Base-by-base conservation (phyloP, 257 asterid species). In the Solanum acaule region DNA sequence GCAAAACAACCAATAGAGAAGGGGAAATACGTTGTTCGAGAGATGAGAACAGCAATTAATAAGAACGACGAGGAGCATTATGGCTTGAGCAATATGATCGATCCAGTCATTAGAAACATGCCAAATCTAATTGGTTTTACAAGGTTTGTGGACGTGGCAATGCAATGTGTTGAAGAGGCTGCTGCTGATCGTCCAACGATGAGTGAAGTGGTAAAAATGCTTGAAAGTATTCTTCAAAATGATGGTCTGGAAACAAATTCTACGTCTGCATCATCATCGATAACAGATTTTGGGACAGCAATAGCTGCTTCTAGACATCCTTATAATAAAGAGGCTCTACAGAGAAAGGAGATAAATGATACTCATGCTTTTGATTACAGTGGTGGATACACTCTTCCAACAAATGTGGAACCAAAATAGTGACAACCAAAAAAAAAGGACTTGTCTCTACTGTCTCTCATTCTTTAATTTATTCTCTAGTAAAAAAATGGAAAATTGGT, bases 141-240 rank as follows among this genome's bases (percentile, higher is more conserved):
- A 9, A 93, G 92, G 91, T 97, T 94, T 71, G 63, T 95, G 8
- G 98, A 96, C 68, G 42, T 97, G 90, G 99, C 98, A 2, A 87
- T 97, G 91, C 99, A 94, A 88, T 97, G 98, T 65, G 98, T 95
- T 2, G 99, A 97, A 85, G 99, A 97, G 91, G 91, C 95, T 3
- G 98, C 96, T 10, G 92, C 96, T 6, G 98, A 94, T 59, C 94
- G 99, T 35, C 99, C 99, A 10, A 90, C 98, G 8, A 96, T 96
- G 99, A 89, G 94, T 44, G 98, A 96, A 83, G 96, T 94, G 4
- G 99, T 95, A 67, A 97, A 97, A 93, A 59, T 90, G 84, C 89
- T 97, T 31, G 99, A 97, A 84, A 87, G 87, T 9, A 92, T 96
- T 61, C 90, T 97, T 8, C 96, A 94, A 92, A 93, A 89, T 56